These are phyloP conservation scores for Komagataella ulmi DNA, from an alignment of 805 yeast genomes.

Conservation along the genomic window DNA sequence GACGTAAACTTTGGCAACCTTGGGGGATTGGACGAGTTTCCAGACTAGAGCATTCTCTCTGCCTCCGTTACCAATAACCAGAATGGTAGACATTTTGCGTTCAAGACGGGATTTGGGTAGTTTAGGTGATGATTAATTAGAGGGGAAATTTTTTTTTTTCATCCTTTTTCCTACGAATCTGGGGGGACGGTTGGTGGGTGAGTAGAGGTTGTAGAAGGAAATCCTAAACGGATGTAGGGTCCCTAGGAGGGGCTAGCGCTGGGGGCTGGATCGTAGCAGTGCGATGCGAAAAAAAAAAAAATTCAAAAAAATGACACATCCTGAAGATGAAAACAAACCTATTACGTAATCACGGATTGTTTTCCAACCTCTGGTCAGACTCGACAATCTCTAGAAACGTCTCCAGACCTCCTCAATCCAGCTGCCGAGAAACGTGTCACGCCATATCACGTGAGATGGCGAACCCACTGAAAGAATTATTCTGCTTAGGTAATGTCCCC, in stretches of 20 bases:
- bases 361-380: no score
- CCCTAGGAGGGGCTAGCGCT: not conserved
- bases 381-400: no score
- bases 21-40: slow-evolving; percentile 71
- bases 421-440: not conserved
- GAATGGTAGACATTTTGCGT: slow-evolving; percentile 30
- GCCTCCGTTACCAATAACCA: slow-evolving; percentile 95
- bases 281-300: no score
- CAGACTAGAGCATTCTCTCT: slow-evolving; percentile 96
- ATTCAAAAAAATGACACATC: no score
- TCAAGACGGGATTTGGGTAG: not conserved
- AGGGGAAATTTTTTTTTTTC: not conserved
- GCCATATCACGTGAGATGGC: not conserved
- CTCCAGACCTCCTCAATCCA: not conserved
- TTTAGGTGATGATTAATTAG: not conserved
- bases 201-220: not conserved
- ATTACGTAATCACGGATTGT: no score
- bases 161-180: not conserved
- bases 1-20: slow-evolving; percentile 63
- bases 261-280: not conserved
- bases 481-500: not conserved
- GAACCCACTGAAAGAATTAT: not conserved
- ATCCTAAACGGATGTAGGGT: not conserved
- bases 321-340: not conserved
- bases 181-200: not conserved